Evolutionary conservation across 116 monocot genomes (phyloP), one percentile per base, ranked within the genome.

Genomic region (Dioscorea cayenensis): DNA sequence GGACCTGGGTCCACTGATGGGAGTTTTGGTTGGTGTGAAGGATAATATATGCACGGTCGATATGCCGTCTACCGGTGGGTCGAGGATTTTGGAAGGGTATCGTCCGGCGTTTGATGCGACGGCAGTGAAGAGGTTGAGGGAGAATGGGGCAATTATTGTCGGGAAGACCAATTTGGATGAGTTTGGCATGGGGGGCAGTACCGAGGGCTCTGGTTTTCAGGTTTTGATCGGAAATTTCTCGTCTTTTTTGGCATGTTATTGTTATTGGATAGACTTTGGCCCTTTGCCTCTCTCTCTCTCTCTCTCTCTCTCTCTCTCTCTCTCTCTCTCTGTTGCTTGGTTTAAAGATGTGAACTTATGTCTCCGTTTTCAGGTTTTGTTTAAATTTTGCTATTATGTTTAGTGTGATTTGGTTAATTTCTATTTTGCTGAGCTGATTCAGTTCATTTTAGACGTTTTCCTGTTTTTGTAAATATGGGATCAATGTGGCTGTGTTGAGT

Each of bases 121-220:
- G 17, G 90, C 80, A 13, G 91, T 99, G 60, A 72, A 70, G 80
- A 83, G 66, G 72, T 69, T 99, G 73, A 75, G 72, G 65, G 83
- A 91, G 70, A 75, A 66, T 0, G 94, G 99, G 19, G 99, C 94
- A 0, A 82, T 99, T 60, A 51, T 99, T 18, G 83, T 91, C 5
- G 99, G 99, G 63, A 99, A 99, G 85, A 93, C 99, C 25, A 99
- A 99, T 66, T 64, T 99, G 82, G 99, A 99, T 73, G 99, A 99
- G 79, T 93, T 99, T 62, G 99, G 99, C 14, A 99, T 99, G 99
- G 99, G 99, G 52, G 91, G 94, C 80, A 90, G 80, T 51, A 99
- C 99, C 5, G 99, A 99, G 67, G 72, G 82, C 22, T 99, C 99
- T 6, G 92, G 85, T 6, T 99, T 99, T 75, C 99, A 99, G 84